Percentiles rank a stretch among this genome's conserved stretches.
Evolutionary conservation across 139 green algal genomes (phyloP).

Genomic region (Micromonas pusilla): DNA sequence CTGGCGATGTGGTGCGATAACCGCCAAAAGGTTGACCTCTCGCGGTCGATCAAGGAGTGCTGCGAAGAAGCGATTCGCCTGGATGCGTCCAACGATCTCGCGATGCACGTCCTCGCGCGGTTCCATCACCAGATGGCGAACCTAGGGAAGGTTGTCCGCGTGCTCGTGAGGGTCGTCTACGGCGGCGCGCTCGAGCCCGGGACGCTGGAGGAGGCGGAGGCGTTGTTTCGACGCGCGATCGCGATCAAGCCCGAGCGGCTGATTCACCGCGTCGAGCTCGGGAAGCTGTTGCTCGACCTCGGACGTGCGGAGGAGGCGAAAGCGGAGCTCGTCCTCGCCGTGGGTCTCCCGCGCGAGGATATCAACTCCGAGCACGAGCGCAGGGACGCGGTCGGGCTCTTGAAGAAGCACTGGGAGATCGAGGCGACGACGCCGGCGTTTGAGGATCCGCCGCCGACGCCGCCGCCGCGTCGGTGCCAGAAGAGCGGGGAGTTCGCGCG

Average conservation of each 20-base stretch:
- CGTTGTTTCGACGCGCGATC: background rate
- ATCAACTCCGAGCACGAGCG: background rate
- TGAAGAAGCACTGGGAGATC: background rate
- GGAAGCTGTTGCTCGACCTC: conserved; percentile 5
- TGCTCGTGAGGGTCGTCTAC: conserved; percentile 16
- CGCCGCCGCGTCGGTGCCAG: no score
- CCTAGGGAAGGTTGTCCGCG: background rate
- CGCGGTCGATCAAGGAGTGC: conserved; percentile 1
- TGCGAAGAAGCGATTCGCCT: background rate
- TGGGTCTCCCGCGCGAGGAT: conserved; percentile 6
- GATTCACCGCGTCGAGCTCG: conserved; percentile 22
- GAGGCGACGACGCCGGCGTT: background rate
- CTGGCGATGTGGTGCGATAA: conserved; percentile 10
- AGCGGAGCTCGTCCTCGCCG: background rate
- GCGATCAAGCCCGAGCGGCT: conserved; percentile 21
- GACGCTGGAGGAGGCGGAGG: conserved; percentile 1
- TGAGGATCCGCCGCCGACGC: background rate
- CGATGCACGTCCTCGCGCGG: conserved; percentile 4
- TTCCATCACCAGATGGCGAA: conserved; percentile 20
- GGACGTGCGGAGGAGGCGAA: conserved; percentile 3
- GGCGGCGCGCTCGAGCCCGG: conserved; percentile 9
- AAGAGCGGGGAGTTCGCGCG: no score
- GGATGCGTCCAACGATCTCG: conserved; percentile 8
- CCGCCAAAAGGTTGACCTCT: conserved; percentile 19
- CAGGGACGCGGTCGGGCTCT: background rate